phyloP scores from a whole-genome alignment of 78 protist genomes.

The Dictyostelium firmibasis region DNA sequence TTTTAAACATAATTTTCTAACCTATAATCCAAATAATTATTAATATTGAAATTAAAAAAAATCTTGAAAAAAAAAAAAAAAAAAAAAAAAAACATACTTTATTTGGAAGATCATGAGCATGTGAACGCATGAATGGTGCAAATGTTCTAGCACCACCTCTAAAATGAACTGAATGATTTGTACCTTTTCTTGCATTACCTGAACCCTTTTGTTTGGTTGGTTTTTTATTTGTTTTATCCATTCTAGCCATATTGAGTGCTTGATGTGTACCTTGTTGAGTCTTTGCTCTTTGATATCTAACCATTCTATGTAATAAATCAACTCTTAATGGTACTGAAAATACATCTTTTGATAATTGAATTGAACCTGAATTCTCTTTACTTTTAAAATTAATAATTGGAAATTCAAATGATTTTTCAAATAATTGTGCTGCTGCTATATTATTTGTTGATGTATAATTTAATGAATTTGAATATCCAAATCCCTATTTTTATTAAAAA shows the following conservation, averaged over 20 bases:
- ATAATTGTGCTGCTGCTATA: background rate
- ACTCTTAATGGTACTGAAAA: slow-evolving; percentile 57
- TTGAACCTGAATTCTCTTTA: background rate
- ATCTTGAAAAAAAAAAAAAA: background rate
- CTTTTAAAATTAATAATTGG: slow-evolving; percentile 21
- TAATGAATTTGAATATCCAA: background rate
- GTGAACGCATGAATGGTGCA: slow-evolving; percentile 49
- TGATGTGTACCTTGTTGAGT: slow-evolving; percentile 71
- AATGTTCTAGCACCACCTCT: slow-evolving; percentile 66
- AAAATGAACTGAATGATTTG: slow-evolving; percentile 49
- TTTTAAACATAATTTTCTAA: slow-evolving; percentile 13
- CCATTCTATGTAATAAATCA: slow-evolving; percentile 61
- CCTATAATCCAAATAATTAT: background rate
- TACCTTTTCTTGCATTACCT: slow-evolving; percentile 75
- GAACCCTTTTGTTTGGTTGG: slow-evolving; percentile 63
- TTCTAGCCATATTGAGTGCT: slow-evolving; percentile 56
- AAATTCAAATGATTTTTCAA: background rate
- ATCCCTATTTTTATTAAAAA: no score
- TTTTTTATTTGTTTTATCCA: slow-evolving; percentile 37
- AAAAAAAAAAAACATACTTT: slow-evolving; percentile 1
- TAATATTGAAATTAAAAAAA: background rate
- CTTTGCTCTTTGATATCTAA: slow-evolving; percentile 72
- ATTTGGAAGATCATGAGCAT: slow-evolving; percentile 37
- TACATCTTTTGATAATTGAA: slow-evolving; percentile 27
- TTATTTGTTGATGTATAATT: slow-evolving; percentile 8